Evolutionary conservation across 2,329 filamentous ascomycete genomes (phyloP), one percentile per base, ranked within the genome.

Genomic region (Alternaria ventricosa): DNA sequence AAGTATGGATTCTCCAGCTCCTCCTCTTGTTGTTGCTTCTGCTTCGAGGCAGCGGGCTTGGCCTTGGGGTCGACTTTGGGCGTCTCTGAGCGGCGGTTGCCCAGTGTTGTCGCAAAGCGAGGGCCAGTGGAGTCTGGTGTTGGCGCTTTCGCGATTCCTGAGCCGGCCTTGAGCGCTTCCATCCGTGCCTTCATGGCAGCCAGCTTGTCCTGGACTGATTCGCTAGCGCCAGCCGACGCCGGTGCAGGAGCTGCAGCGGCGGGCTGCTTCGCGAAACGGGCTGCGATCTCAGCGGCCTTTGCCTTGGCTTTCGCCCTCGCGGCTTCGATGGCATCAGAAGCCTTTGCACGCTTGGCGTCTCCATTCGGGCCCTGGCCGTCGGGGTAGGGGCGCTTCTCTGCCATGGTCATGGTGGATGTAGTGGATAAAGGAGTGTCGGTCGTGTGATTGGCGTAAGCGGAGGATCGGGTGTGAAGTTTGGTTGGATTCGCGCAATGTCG

Each of bases 1-100:
- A 91, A 94, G 78, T 97, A 97, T 0, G 94, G 94, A 70, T 97
- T 97, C 73, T 86, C 87, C 20, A 85, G 84, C 68, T 89, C 87
- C 64, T 88, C 87, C 2, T 84, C 87, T 73, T 85, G 85, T 55
- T 69, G 68, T 57, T 69, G 73, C 44, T 64, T 72, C 51, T 69
- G 72, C 65, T 74, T 73, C 45, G 81, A 82, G 64, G 74, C 78
- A 8, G 57, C 22, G 8, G 36, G 22, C 27, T 68, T 69, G 28
- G 69, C 77, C 79, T 68, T 78, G 70, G 61, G 72, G 71, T 69
- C 71, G 20, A 71, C 71, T 57, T 41, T 50, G 5, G 72, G 61
- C 22, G 68, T 72, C 50, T 87, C 85, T 5, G 82, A 80, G 63
- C 85, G 83, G 61, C 85, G 83, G 63, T 87, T 88, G 28, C 83